Percentiles rank a stretch among this genome's conserved stretches.
Conservation (phyloP, 1,139 yeast species). For the Hemisphaericaspora subhashii region DNA sequence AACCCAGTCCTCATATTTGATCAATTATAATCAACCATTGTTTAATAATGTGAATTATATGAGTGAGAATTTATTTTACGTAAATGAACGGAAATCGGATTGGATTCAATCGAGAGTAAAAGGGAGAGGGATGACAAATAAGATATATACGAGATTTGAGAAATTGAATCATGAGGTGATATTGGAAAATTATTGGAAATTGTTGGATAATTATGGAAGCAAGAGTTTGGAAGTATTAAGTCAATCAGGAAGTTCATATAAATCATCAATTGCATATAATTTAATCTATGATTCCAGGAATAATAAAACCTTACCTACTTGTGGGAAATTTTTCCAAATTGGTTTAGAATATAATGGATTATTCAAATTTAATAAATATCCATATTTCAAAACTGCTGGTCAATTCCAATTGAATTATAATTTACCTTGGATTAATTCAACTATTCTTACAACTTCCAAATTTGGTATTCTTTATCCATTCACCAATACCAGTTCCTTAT, state of each 20-base stretch:
- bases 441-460: conserved; percentile 45
- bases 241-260: conserved; percentile 63
- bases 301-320: conserved; percentile 52
- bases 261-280: conserved; percentile 56
- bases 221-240: conserved; percentile 33
- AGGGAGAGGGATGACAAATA: conserved; percentile 59
- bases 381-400: conserved; percentile 46
- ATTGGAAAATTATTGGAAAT: conserved; percentile 65
- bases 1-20: conserved; percentile 70
- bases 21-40: conserved; percentile 65
- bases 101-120: conserved; percentile 65
- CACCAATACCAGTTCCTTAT: conserved; percentile 43
- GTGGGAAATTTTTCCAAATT: conserved; percentile 55
- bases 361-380: conserved; percentile 24
- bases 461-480: conserved; percentile 52
- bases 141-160: conserved; percentile 37
- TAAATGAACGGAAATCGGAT: conserved; percentile 64
- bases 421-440: conserved; percentile 23
- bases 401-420: conserved; percentile 47
- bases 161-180: conserved; percentile 55
- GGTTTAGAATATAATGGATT: conserved; percentile 61
- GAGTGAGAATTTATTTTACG: conserved; percentile 54
- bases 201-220: conserved; percentile 47
- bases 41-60: conserved; percentile 51
- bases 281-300: conserved; percentile 58